Conservation (phyloP, 257 asterid species). For the Capsicum chinense region DNA sequence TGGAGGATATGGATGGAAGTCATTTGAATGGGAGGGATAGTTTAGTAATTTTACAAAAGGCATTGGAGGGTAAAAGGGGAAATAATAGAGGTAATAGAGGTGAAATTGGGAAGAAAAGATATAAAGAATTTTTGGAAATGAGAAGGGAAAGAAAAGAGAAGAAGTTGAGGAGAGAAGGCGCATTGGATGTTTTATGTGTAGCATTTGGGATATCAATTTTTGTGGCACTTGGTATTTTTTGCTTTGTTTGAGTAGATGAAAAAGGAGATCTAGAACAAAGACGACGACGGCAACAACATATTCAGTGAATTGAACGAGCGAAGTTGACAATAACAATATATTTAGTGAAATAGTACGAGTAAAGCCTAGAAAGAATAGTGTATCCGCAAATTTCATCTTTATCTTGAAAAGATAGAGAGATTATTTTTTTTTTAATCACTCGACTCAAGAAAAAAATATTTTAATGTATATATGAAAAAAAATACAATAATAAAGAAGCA, state of each 20-base stretch:
- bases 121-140: slow-evolving; percentile 53
- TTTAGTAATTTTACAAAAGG: slow-evolving; percentile 64
- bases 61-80: slow-evolving; percentile 71
- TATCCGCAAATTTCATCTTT: too few species aligned
- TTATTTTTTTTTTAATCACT: too few species aligned
- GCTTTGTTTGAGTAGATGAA: slow-evolving; percentile 23
- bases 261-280: too few species aligned
- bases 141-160: slow-evolving; percentile 63
- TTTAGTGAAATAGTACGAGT: too few species aligned
- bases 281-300: too few species aligned
- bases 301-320: too few species aligned
- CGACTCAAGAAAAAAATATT: too few species aligned
- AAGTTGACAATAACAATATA: too few species aligned
- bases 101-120: slow-evolving; percentile 51
- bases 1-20: slow-evolving; percentile 83
- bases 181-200: slow-evolving; percentile 60
- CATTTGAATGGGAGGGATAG: slow-evolving; percentile 83
- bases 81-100: slow-evolving; percentile 47
- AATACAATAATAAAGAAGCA: too few species aligned
- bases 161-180: slow-evolving; percentile 60
- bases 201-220: slow-evolving; percentile 63
- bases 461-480: too few species aligned
- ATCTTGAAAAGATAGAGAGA: too few species aligned
- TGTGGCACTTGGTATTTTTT: slow-evolving; percentile 42
- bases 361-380: not conserved